A percentile compares a stretch with the other conserved stretches of the same genome.
phyloP scores from a whole-genome alignment of 345 rosid species.

The Hypericum perforatum region DNA sequence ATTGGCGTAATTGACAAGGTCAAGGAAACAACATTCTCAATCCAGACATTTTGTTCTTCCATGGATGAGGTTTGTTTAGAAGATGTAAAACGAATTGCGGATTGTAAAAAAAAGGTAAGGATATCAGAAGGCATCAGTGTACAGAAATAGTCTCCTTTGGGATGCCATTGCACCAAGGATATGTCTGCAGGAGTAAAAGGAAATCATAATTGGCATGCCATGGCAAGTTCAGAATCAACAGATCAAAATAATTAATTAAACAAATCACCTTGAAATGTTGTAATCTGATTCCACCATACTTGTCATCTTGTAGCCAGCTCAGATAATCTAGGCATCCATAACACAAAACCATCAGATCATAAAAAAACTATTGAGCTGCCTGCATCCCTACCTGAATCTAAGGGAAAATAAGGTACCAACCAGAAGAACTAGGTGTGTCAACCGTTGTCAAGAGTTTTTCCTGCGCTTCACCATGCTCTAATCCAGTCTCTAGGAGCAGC shows the following conservation, averaged over 20 bases:
- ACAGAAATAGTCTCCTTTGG: conserved; percentile 84
- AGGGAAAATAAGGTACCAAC: conserved; percentile 1
- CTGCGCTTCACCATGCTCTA: too few relatives aligned
- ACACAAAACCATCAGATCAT: conserved; percentile 7
- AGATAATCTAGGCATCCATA: conserved; percentile 21
- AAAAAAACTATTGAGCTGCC: conserved; percentile 1
- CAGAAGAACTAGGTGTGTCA: conserved; percentile 21
- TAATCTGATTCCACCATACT: conserved; percentile 53
- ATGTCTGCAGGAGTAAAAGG: conserved; percentile 37
- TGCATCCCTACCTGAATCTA: conserved; percentile 26
- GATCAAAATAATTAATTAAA: too few relatives aligned
- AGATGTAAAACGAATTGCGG: not conserved
- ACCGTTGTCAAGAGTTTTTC: too few relatives aligned
- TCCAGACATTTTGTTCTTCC: not conserved
- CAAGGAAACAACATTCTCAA: conserved; percentile 20
- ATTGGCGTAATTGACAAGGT: conserved; percentile 51
- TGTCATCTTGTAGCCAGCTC: conserved; percentile 71
- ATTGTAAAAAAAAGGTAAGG: conserved; percentile 27
- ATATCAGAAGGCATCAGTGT: conserved; percentile 83
- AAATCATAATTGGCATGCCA: not conserved
- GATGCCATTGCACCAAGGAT: conserved; percentile 77
- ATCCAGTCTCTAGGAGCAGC: conserved; percentile 37
- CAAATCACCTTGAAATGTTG: conserved; percentile 74
- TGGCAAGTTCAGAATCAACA: not conserved
- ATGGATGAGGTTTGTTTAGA: not conserved